Percentiles rank a stretch among this genome's conserved stretches.
Evolutionary conservation across 1,139 yeast genomes (phyloP).

Genomic region (Sugiyamaella grinbergsii): DNA sequence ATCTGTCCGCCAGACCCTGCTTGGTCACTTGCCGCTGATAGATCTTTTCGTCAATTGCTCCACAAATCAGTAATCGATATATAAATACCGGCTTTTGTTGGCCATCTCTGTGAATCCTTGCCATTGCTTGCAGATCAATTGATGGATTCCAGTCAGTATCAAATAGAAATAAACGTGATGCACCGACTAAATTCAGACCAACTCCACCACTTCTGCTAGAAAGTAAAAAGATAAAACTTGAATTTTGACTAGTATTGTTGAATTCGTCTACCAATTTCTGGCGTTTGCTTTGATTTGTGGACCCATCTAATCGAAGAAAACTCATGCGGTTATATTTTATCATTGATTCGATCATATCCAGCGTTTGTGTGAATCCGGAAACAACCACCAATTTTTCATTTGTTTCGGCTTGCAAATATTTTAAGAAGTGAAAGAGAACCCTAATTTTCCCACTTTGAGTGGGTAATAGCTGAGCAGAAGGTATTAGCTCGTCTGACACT

Average conservation of each 20-base stretch:
- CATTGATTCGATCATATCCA: slow-evolving; percentile 70
- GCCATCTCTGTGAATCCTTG: slow-evolving; percentile 92
- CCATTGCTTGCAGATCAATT: slow-evolving; percentile 92
- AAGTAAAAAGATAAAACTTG: slow-evolving; percentile 66
- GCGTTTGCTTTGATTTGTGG: slow-evolving; percentile 68
- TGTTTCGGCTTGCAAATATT: slow-evolving; percentile 38
- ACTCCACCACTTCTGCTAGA: slow-evolving; percentile 95
- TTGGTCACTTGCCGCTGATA: slow-evolving; percentile 92
- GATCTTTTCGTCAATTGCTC: slow-evolving; percentile 92
- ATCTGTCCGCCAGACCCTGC: slow-evolving; percentile 73
- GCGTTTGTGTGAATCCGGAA: slow-evolving; percentile 86
- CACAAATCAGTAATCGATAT: slow-evolving; percentile 71
- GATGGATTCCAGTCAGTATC: slow-evolving; percentile 98
- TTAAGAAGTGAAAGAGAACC: slow-evolving; percentile 40
- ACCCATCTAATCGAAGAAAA: slow-evolving; percentile 77
- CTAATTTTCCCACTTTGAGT: slow-evolving; percentile 42
- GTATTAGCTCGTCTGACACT: background rate
- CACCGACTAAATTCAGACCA: slow-evolving; percentile 89
- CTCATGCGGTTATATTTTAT: slow-evolving; percentile 54
- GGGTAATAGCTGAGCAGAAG: slow-evolving; percentile 8
- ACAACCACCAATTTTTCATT: slow-evolving; percentile 82
- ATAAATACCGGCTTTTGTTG: slow-evolving; percentile 77
- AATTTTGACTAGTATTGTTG: slow-evolving; percentile 52
- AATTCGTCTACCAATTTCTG: slow-evolving; percentile 68
- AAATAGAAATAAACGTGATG: slow-evolving; percentile 76